Evolutionary conservation across 2,329 filamentous ascomycete species (phyloP).

Genomic region (Fusarium sp.): DNA sequence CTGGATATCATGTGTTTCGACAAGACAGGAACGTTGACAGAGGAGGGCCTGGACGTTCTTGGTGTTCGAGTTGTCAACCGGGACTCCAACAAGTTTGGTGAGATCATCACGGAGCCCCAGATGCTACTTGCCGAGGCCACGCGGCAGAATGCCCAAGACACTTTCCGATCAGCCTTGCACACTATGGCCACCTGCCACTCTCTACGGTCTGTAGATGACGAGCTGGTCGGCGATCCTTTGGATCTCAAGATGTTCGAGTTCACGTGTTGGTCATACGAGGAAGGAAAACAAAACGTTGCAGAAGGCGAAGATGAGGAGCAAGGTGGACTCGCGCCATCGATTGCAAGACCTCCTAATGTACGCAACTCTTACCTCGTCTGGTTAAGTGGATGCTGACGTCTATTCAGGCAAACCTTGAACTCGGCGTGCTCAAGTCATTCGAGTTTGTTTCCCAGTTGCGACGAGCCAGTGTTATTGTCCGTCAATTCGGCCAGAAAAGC

Average conservation of each 20-base stretch:
- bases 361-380: conserved; percentile 55
- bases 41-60: conserved; percentile 93
- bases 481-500: conserved; percentile 83
- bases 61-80: conserved; percentile 81
- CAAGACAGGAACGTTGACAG: conserved; percentile 97
- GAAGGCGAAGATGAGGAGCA: conserved; percentile 77
- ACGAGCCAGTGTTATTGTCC: conserved; percentile 89
- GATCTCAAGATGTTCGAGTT: conserved; percentile 99
- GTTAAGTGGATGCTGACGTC: neutral
- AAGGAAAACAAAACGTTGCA: conserved; percentile 74
- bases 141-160: conserved; percentile 44
- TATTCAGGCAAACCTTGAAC: conserved; percentile 69
- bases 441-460: conserved; percentile 95
- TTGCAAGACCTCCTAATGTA: conserved; percentile 78
- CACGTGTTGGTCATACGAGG: conserved; percentile 89
- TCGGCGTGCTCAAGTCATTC: conserved; percentile 89
- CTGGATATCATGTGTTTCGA: conserved; percentile 97
- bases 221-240: conserved; percentile 90
- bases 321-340: conserved; percentile 79
- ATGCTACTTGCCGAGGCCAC: conserved; percentile 60
- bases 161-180: conserved; percentile 72
- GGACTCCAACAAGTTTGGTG: conserved; percentile 70
- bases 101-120: conserved; percentile 72
- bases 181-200: conserved; percentile 99
- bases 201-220: conserved; percentile 82